phyloP scores from a whole-genome alignment of 2,329 filamentous ascomycete species.

The Colletotrichum euphorbiae region DNA sequence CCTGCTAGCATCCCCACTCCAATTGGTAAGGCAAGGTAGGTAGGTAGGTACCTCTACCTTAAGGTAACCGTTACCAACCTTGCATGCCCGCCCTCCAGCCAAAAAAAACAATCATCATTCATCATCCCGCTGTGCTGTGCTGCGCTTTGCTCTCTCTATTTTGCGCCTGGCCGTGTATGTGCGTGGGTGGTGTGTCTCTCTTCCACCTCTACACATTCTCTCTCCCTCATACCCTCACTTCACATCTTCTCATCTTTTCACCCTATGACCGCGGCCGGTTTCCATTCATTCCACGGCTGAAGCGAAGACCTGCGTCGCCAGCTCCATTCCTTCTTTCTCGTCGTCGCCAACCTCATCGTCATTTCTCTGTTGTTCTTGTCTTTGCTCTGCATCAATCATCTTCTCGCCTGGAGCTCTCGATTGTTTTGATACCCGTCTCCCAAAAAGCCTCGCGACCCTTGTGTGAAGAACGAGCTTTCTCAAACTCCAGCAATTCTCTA shows the following conservation, averaged over 20 bases:
- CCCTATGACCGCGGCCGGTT: conserved; percentile 17
- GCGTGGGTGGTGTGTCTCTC: neutral
- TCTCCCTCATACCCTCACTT: conserved; percentile 15
- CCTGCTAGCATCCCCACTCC: conserved; percentile 9
- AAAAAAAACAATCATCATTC: conserved; percentile 33
- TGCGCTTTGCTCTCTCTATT: neutral
- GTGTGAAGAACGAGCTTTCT: conserved; percentile 10
- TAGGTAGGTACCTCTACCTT: too few species aligned
- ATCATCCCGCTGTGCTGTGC: conserved; percentile 25
- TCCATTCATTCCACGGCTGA: conserved; percentile 35
- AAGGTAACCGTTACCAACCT: too few species aligned
- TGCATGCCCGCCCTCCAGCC: conserved; percentile 4
- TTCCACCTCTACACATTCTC: conserved; percentile 10
- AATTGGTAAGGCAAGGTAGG: neutral
- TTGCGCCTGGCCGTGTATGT: neutral
- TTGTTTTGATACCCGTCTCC: conserved; percentile 31
- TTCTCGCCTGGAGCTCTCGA: conserved; percentile 9
- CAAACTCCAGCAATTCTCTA: neutral
- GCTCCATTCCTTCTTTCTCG: conserved; percentile 19
- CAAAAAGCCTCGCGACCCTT: conserved; percentile 7
- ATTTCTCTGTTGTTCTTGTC: conserved; percentile 2
- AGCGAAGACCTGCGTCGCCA: conserved; percentile 25
- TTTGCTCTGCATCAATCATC: conserved; percentile 15
- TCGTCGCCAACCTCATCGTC: conserved; percentile 27
- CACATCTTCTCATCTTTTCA: conserved; percentile 15